These are phyloP conservation scores for Colletotrichum tabaci DNA, from an alignment of 2,329 filamentous ascomycete species.

Conservation along the genomic window DNA sequence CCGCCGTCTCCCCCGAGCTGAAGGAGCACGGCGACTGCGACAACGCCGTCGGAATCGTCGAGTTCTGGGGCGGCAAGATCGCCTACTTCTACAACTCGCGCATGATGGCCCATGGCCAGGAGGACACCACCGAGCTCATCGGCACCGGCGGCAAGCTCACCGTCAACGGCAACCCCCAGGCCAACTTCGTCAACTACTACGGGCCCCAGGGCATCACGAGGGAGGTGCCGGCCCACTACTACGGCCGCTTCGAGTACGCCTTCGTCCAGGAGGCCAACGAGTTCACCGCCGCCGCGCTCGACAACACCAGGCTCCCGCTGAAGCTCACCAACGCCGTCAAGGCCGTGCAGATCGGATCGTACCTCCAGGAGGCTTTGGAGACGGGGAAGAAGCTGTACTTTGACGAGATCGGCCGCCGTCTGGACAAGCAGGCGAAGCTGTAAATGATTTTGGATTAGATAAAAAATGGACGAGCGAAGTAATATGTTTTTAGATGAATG, in stretches of 20 bases:
- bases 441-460: constrained; percentile 38
- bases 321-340: constrained; percentile 71
- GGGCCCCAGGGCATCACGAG: constrained; percentile 67
- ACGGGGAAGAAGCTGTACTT: constrained; percentile 72
- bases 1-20: constrained; percentile 51
- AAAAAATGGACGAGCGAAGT: not conserved
- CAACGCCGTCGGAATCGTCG: constrained; percentile 68
- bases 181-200: constrained; percentile 69
- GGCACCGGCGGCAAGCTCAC: constrained; percentile 76
- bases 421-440: constrained; percentile 56
- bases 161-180: constrained; percentile 71
- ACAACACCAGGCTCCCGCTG: constrained; percentile 69
- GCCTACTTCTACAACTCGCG: constrained; percentile 75
- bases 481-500: not conserved
- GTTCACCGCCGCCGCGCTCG: constrained; percentile 72
- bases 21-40: constrained; percentile 51
- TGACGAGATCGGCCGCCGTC: constrained; percentile 64
- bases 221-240: constrained; percentile 74
- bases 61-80: constrained; percentile 75
- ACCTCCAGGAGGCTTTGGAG: constrained; percentile 70
- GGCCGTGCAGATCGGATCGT: constrained; percentile 73
- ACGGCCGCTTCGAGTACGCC: constrained; percentile 73
- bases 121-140: constrained; percentile 77
- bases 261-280: constrained; percentile 75
- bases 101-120: constrained; percentile 79